These are phyloP conservation scores for Jacaranda copaia DNA, from an alignment of 257 asterid species.

Conservation along the genomic window DNA sequence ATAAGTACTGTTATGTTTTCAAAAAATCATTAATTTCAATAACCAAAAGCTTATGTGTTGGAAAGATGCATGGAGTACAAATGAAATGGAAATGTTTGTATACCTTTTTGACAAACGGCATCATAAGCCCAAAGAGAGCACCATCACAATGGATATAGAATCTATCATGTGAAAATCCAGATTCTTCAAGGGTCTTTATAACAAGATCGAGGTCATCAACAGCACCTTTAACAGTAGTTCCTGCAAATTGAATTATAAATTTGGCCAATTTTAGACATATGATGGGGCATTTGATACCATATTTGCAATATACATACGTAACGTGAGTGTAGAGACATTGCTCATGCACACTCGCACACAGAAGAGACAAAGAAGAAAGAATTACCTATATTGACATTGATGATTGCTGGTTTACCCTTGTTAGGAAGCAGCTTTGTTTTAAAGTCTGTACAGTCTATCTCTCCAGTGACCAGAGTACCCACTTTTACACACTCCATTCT, in stretches of 20 bases:
- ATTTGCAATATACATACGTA: background rate
- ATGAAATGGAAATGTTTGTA: constrained; percentile 31
- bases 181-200: constrained; percentile 84
- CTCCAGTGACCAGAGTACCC: constrained; percentile 82
- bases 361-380: constrained; percentile 26
- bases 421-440: constrained; percentile 65
- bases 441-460: constrained; percentile 87
- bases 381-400: constrained; percentile 92
- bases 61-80: constrained; percentile 6
- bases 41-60: constrained; percentile 7
- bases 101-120: constrained; percentile 97
- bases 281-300: constrained; percentile 9
- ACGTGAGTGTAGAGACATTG: background rate
- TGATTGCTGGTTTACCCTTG: constrained; percentile 90
- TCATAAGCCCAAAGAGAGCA: constrained; percentile 96
- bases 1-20: no score
- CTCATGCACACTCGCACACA: constrained; percentile 9
- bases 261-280: constrained; percentile 24
- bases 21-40: no score
- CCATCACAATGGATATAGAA: constrained; percentile 98
- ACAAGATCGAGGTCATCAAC: constrained; percentile 99
- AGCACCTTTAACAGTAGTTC: constrained; percentile 99
- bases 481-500: constrained; percentile 94
- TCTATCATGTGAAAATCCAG: constrained; percentile 78
- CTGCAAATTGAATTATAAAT: constrained; percentile 52